Conservation (phyloP, 768 basidiomycete species). For the Tylopilus cervinicoccineus region DNA sequence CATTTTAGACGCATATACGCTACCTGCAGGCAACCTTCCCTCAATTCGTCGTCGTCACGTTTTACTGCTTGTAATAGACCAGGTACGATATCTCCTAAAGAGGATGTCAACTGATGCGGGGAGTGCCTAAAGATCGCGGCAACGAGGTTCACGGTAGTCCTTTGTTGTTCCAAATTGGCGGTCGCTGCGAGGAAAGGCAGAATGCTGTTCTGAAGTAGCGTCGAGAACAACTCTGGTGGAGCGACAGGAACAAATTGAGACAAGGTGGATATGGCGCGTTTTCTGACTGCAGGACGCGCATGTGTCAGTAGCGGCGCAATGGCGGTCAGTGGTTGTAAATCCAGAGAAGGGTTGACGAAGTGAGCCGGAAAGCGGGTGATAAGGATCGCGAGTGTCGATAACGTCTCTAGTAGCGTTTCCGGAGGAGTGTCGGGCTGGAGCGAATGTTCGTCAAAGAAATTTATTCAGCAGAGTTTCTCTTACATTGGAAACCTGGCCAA, state of each 20-base stretch:
- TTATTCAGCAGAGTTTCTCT: slow-evolving; percentile 11
- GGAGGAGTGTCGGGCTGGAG: slow-evolving; percentile 62
- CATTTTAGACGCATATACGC: slow-evolving; percentile 1
- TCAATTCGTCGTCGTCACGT: slow-evolving; percentile 77
- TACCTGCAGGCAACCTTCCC: slow-evolving; percentile 79
- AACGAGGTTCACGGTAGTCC: slow-evolving; percentile 74
- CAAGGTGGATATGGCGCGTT: slow-evolving; percentile 84
- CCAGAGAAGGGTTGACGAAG: slow-evolving; percentile 49
- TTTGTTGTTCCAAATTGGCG: slow-evolving; percentile 62
- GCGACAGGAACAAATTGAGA: slow-evolving; percentile 81
- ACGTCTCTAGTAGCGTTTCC: slow-evolving; percentile 77
- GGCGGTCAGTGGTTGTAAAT: slow-evolving; percentile 58
- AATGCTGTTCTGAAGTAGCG: slow-evolving; percentile 56
- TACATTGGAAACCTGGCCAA: slow-evolving; percentile 77
- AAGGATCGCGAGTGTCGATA: slow-evolving; percentile 84
- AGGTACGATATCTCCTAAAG: slow-evolving; percentile 61
- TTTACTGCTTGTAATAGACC: slow-evolving; percentile 66
- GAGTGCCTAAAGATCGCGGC: slow-evolving; percentile 77
- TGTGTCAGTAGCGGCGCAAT: slow-evolving; percentile 73
- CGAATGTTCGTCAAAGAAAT: slow-evolving; percentile 6
- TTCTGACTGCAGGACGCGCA: slow-evolving; percentile 80
- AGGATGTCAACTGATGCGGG: slow-evolving; percentile 59
- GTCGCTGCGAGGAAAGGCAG: slow-evolving; percentile 52
- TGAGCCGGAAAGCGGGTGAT: slow-evolving; percentile 79
- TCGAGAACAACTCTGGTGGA: slow-evolving; percentile 54